Base-by-base conservation (phyloP, 108 stramenopile genomes). In the Parmales sp. region DNA sequence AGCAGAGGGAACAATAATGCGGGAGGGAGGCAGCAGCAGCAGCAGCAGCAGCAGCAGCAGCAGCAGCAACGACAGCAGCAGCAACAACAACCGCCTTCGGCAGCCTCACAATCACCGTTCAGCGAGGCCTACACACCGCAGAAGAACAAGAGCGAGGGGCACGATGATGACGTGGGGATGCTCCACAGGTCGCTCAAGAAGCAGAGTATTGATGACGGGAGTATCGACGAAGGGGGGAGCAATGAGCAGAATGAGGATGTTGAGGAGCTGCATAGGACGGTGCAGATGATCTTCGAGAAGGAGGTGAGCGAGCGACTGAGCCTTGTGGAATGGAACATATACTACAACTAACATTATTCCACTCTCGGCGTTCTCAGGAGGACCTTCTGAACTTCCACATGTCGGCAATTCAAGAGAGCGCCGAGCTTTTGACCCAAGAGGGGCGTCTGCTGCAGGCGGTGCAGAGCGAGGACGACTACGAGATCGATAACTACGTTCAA, bases 381-480 rank as follows among this genome's bases (percentile, higher is more conserved):
- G 78, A 84, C 4, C 75, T 99, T n/a, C 78, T 98, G 71, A 92
- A 93, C 60, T 38, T 85, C 51, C 98, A 99, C 82, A 96, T 99
- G 93, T 76, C 67, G 51, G 75, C 74, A 7, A 83, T 86, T 8
- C 82, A 94, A 68, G 89, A 90, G 41, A 94, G 93, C 64, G 98
- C 98, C 3, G 94, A 98, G 65, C 76, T 96, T 50, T 71, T 94
- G 1, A 94, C 93, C 8, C 88, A 94, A 64, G 98, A 99, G 71
- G 95, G 94, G 9, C 69, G 83, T 1, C 72, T 99, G 49, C 77
- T 99, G 51, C 86, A 89, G 63, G 65, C 64, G 39, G 81, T 96
- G 16, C 93, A 97, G 71, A 83, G 88, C 45, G 85, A 90, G 23
- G 80, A 79, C 48, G 86, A 91, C 74, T 83, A 91, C 64, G 93